These are phyloP conservation scores for Pythium aristosporum DNA, from an alignment of 352 stramenopile genomes.

Conservation along the genomic window DNA sequence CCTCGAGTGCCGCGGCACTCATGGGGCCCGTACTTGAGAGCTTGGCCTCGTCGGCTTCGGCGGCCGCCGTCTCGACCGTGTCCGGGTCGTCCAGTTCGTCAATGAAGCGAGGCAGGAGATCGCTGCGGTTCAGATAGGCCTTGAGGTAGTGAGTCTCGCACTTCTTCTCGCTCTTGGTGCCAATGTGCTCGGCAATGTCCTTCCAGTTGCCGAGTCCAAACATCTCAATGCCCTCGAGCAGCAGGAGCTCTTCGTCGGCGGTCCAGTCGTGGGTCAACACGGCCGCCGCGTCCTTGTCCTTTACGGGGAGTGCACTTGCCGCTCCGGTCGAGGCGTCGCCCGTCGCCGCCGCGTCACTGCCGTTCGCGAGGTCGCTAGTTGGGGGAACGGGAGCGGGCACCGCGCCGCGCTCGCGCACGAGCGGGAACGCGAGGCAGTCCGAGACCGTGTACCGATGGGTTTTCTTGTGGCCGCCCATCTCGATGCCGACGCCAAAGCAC, in stretches of 20 bases:
- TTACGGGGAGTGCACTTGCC: too few species aligned
- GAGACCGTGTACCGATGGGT: constrained; percentile 79
- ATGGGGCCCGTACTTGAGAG: not conserved
- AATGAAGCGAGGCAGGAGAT: constrained; percentile 68
- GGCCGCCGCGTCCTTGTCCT: constrained; percentile 15
- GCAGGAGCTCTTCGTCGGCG: constrained; percentile 93
- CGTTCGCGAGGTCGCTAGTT: not conserved
- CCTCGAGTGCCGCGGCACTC: constrained; percentile 21
- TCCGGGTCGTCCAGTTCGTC: constrained; percentile 43
- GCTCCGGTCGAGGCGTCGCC: not conserved
- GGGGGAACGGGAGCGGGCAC: not conserved
- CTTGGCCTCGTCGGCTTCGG: constrained; percentile 29
- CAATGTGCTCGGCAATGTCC: constrained; percentile 88
- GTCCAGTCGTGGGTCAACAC: constrained; percentile 76
- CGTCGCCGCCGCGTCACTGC: not conserved
- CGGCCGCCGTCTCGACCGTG: constrained; percentile 5
- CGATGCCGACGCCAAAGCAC: constrained; percentile 90
- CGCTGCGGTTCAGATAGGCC: constrained; percentile 61
- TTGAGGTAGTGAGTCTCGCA: constrained; percentile 90
- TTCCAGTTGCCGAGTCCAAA: constrained; percentile 98
- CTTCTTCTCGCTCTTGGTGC: constrained; percentile 84
- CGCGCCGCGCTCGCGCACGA: constrained; percentile 49
- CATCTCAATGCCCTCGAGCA: constrained; percentile 95
- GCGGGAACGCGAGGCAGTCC: constrained; percentile 77
- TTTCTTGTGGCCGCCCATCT: constrained; percentile 83